Evolutionary conservation across 805 yeast genomes (phyloP).

Genomic region (Zygosaccharomyces bailii): DNA sequence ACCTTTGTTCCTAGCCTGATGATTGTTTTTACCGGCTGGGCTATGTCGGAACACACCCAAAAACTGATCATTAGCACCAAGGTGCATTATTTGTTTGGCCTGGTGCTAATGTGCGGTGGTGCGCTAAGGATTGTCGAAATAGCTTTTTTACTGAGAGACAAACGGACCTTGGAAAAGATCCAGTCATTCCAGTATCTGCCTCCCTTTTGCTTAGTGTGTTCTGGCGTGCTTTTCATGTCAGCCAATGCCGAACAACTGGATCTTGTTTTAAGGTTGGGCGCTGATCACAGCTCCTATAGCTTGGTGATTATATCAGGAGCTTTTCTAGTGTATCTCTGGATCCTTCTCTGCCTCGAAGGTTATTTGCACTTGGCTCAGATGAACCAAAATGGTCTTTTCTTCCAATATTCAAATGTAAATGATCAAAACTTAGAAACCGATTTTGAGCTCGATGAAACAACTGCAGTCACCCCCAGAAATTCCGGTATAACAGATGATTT

Average conservation of each 20-base stretch:
- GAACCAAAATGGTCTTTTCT: conserved; percentile 15
- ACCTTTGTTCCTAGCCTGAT: conserved; percentile 78
- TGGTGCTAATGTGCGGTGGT: conserved; percentile 77
- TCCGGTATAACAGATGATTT: background rate
- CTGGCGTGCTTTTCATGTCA: conserved; percentile 84
- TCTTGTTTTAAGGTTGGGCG: conserved; percentile 66
- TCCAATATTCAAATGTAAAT: conserved; percentile 11
- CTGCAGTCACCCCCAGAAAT: background rate
- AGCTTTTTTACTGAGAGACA: conserved; percentile 67
- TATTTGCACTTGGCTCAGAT: conserved; percentile 45
- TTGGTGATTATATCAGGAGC: conserved; percentile 70
- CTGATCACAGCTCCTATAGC: conserved; percentile 83
- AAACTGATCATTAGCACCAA: conserved; percentile 72
- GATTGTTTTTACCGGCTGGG: conserved; percentile 85
- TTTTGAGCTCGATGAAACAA: background rate
- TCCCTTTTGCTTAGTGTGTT: conserved; percentile 69
- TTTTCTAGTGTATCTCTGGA: conserved; percentile 65
- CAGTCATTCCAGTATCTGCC: conserved; percentile 82
- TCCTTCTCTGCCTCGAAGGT: conserved; percentile 53
- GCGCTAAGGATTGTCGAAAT: conserved; percentile 73
- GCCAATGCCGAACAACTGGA: conserved; percentile 87
- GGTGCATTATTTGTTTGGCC: conserved; percentile 84
- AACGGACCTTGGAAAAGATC: conserved; percentile 46
- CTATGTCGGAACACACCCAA: conserved; percentile 90
- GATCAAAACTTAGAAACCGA: conserved; percentile 3